Conservation (phyloP, 768 basidiomycete genomes). For the Leccinum incarnatum region DNA sequence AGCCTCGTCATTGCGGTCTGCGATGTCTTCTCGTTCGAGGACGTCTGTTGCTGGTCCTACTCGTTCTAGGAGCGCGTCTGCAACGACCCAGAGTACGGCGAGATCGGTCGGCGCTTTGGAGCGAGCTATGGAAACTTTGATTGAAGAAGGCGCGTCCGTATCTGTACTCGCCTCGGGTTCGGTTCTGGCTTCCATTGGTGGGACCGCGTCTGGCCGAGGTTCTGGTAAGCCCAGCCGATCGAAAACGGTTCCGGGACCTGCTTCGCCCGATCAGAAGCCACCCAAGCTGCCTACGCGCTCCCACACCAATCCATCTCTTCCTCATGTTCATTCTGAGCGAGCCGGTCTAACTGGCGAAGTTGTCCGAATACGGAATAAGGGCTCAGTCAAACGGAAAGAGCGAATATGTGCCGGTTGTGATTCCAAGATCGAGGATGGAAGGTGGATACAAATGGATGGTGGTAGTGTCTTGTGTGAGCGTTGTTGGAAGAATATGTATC, state of each 20-base stretch:
- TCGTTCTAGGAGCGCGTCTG: slow-evolving; percentile 27
- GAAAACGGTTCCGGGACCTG: slow-evolving; percentile 50
- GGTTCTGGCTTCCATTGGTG: slow-evolving; percentile 30
- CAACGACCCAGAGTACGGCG: slow-evolving; percentile 27
- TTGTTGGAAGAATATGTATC: slow-evolving; percentile 96
- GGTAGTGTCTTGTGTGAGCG: slow-evolving; percentile 78
- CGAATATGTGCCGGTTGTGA: slow-evolving; percentile 68
- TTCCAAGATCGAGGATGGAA: slow-evolving; percentile 68
- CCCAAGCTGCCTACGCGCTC: slow-evolving; percentile 57
- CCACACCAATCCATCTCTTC: slow-evolving; percentile 47
- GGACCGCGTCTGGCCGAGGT: slow-evolving; percentile 14
- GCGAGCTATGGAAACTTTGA: slow-evolving; percentile 49
- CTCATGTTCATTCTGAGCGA: slow-evolving; percentile 32
- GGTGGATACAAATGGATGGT: slow-evolving; percentile 80
- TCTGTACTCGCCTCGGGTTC: slow-evolving; percentile 35
- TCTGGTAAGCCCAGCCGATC: slow-evolving; percentile 40
- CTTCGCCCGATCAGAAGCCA: slow-evolving; percentile 43
- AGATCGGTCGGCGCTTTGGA: slow-evolving; percentile 41
- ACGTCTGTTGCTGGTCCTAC: slow-evolving; percentile 7
- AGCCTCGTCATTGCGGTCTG: slow-evolving; percentile 24
- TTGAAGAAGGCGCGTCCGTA: slow-evolving; percentile 42
- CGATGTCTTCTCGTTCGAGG: slow-evolving; percentile 13
- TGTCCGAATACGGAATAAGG: slow-evolving; percentile 32
- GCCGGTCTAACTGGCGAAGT: slow-evolving; percentile 27
- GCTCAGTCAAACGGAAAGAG: slow-evolving; percentile 31